Percentiles rank a stretch among this genome's conserved stretches.
Conservation (phyloP, 192 early-diverging fungal species). For the Tieghemiomyces parasiticus region DNA sequence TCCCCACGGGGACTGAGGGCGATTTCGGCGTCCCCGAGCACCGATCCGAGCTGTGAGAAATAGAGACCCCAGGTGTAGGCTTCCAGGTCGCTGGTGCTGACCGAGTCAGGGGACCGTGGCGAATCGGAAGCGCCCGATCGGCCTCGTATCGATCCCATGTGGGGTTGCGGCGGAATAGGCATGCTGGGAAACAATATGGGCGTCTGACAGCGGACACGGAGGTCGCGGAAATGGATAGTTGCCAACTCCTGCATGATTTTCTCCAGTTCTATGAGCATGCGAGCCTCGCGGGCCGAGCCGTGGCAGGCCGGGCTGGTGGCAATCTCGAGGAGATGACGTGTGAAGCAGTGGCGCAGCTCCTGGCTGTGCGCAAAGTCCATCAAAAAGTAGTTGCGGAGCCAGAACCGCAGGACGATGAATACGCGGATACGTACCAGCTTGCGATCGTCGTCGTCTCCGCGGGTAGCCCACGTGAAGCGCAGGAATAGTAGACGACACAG, state of each 20-base stretch:
- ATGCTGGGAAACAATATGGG: too few relatives aligned
- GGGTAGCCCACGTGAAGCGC: constrained; percentile 35
- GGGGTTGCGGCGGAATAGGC: too few relatives aligned
- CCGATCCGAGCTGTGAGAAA: neutral
- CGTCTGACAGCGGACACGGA: neutral
- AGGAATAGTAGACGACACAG: constrained; percentile 36
- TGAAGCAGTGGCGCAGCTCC: constrained; percentile 28
- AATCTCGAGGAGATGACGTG: constrained; percentile 26
- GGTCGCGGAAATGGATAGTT: neutral
- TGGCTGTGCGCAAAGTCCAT: constrained; percentile 25
- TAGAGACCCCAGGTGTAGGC: neutral
- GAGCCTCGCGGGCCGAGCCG: constrained; percentile 23
- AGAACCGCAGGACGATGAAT: constrained; percentile 36
- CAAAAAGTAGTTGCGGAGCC: constrained; percentile 34
- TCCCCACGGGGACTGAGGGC: too few relatives aligned
- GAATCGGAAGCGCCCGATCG: too few relatives aligned
- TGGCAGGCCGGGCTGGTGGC: constrained; percentile 20
- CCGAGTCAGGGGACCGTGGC: too few relatives aligned
- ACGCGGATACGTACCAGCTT: constrained; percentile 32
- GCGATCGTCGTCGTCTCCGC: constrained; percentile 22
- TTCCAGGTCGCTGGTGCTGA: neutral
- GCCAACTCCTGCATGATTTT: constrained; percentile 19
- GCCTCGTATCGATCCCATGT: too few relatives aligned
- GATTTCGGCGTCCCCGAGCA: too few relatives aligned
- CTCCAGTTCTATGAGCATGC: constrained; percentile 28